phyloP scores from a whole-genome alignment of 2,329 filamentous ascomycete species.

The Cladosporium sp. region DNA sequence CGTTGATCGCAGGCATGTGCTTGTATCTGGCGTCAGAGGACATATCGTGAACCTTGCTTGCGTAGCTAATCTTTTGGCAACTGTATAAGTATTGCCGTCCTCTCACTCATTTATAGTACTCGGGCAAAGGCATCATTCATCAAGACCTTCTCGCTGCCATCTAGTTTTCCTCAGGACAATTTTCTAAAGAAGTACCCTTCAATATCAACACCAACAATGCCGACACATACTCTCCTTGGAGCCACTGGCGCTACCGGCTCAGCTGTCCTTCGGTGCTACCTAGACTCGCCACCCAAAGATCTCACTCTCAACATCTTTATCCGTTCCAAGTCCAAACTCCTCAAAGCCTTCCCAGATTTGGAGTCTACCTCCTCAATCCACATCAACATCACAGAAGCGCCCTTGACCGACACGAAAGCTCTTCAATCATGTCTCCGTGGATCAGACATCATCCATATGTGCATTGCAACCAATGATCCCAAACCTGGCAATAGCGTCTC shows the following conservation, averaged over 20 bases:
- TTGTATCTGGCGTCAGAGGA: not conserved
- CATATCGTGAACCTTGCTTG: not conserved
- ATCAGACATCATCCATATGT: conserved; percentile 28
- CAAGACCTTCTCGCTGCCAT: not conserved
- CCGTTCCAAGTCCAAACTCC: conserved; percentile 28
- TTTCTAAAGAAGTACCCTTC: too few relatives aligned
- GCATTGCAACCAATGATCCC: conserved; percentile 29
- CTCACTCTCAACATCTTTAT: conserved; percentile 31
- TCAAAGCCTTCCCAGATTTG: conserved; percentile 27
- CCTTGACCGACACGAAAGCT: conserved; percentile 21
- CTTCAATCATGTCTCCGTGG: conserved; percentile 26
- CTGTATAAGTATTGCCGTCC: not conserved
- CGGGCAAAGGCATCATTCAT: not conserved
- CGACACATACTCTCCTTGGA: conserved; percentile 30
- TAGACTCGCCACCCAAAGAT: conserved; percentile 23
- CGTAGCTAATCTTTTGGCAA: not conserved
- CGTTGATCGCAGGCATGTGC: not conserved
- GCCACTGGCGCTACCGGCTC: conserved; percentile 32
- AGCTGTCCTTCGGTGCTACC: conserved; percentile 29
- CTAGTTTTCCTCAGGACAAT: not conserved
- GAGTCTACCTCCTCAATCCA: conserved; percentile 21
- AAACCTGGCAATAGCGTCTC: conserved; percentile 24
- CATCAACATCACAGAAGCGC: conserved; percentile 23
- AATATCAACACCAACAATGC: conserved; percentile 25
- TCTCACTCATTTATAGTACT: not conserved